phyloP scores from a whole-genome alignment of 2,329 filamentous ascomycete species.

The Colletotrichum cereale region DNA sequence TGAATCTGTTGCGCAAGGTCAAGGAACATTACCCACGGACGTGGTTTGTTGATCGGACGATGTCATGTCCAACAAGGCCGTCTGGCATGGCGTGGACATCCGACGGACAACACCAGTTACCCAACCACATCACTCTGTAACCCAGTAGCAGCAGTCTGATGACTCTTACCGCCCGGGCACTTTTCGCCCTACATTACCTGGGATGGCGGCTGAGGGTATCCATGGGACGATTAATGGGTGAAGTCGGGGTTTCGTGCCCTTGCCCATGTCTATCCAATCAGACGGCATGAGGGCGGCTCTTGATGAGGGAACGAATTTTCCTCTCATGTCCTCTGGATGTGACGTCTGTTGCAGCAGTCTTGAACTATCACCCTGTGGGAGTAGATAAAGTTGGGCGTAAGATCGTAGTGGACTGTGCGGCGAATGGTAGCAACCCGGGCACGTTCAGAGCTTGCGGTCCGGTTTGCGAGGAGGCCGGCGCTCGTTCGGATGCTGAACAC shows the following conservation, averaged over 20 bases:
- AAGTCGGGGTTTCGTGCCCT: slow-evolving; percentile 10
- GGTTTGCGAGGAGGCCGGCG: not conserved
- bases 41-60: slow-evolving; percentile 22
- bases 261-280: not conserved
- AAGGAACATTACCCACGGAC: slow-evolving; percentile 1
- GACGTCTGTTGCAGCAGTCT: slow-evolving; percentile 1
- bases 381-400: slow-evolving; percentile 1
- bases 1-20: not conserved
- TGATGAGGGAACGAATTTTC: not conserved
- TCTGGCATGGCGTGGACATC: not conserved
- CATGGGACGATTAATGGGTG: not conserved
- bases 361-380: not conserved
- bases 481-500: not conserved
- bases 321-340: not conserved
- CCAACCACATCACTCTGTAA: not conserved
- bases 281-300: not conserved
- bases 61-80: slow-evolving; percentile 5
- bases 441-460: not conserved
- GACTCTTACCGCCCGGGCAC: not conserved
- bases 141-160: not conserved
- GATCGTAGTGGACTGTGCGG: slow-evolving; percentile 1
- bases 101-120: not conserved
- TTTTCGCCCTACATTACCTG: not conserved
- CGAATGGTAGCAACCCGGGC: not conserved
- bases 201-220: not conserved